These are phyloP conservation scores for Apostasia ramifera DNA, from an alignment of 106 monocot species.

Conservation along the genomic window DNA sequence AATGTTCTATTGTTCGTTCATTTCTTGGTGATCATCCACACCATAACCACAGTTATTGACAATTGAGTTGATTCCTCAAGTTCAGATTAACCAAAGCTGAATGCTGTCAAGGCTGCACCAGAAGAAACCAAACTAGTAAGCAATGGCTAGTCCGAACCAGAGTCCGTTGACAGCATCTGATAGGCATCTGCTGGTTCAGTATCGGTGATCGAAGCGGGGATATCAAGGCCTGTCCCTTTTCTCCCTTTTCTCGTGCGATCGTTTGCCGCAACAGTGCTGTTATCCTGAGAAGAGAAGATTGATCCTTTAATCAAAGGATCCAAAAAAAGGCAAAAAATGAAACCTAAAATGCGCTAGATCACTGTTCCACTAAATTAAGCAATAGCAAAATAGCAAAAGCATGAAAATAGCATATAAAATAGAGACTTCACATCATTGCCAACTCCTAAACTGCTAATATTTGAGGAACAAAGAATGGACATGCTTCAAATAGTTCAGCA, in stretches of 20 bases:
- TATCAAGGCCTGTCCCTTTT: conserved; percentile 11
- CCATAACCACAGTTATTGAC: too few species aligned
- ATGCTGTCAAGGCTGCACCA: background rate
- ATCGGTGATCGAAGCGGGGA: conserved; percentile 51
- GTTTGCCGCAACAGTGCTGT: conserved; percentile 4
- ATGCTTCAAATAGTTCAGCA: too few species aligned
- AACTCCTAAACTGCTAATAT: too few species aligned
- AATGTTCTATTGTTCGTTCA: too few species aligned
- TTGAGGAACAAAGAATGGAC: too few species aligned
- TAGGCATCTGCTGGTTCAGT: conserved; percentile 52
- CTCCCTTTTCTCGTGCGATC: background rate
- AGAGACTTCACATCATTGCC: background rate
- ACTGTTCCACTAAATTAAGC: background rate
- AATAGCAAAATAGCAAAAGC: background rate
- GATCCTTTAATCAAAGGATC: background rate
- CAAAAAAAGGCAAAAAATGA: background rate
- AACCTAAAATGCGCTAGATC: too few species aligned
- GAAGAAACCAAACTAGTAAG: background rate
- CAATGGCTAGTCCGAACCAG: conserved; percentile 56
- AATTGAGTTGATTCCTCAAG: background rate
- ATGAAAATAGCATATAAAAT: background rate
- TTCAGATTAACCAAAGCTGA: background rate
- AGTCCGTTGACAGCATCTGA: conserved; percentile 41
- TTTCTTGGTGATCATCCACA: too few species aligned
- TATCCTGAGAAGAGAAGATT: conserved; percentile 12